These are phyloP conservation scores for Coleophoma cylindrospora DNA, from an alignment of 2,329 filamentous ascomycete species.

Conservation along the genomic window DNA sequence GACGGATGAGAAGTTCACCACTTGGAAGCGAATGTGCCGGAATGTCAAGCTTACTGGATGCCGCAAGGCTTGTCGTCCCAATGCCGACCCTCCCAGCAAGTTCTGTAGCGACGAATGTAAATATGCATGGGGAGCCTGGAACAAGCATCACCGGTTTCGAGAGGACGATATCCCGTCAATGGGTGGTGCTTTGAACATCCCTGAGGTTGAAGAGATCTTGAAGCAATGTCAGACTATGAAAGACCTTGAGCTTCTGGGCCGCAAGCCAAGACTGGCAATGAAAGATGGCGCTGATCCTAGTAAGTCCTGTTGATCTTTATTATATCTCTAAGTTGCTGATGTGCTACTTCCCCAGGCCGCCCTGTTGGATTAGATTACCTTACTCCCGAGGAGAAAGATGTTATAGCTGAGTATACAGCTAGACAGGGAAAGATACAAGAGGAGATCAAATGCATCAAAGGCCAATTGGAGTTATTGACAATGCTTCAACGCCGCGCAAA, in stretches of 20 bases:
- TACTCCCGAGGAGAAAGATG: conserved; percentile 16
- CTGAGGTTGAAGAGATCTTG: conserved; percentile 17
- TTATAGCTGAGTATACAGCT: conserved; percentile 14
- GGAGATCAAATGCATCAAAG: conserved; percentile 12
- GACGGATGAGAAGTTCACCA: conserved; percentile 17
- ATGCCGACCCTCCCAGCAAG: conserved; percentile 21
- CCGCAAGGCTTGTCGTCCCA: conserved; percentile 22
- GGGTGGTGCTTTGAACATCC: conserved; percentile 19
- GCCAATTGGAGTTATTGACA: conserved; percentile 15
- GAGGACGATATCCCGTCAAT: conserved; percentile 17
- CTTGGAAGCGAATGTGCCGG: conserved; percentile 26
- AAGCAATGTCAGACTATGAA: conserved; percentile 8
- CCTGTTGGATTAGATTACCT: conserved; percentile 21
- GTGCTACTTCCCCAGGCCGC: conserved; percentile 9
- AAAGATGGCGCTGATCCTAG: conserved; percentile 18
- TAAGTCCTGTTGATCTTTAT: conserved; percentile 9
- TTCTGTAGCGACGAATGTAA: conserved; percentile 25
- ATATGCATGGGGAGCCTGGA: conserved; percentile 15
- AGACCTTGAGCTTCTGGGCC: conserved; percentile 19
- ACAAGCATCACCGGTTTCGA: conserved; percentile 10
- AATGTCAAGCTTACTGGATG: conserved; percentile 19
- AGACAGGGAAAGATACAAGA: conserved; percentile 12
- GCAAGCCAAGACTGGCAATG: conserved; percentile 20
- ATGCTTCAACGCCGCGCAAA: conserved; percentile 20
- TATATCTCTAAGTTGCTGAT: not conserved